These are phyloP conservation scores for Aurantiochytrium sp. DNA, from an alignment of 108 stramenopile genomes.

Conservation along the genomic window DNA sequence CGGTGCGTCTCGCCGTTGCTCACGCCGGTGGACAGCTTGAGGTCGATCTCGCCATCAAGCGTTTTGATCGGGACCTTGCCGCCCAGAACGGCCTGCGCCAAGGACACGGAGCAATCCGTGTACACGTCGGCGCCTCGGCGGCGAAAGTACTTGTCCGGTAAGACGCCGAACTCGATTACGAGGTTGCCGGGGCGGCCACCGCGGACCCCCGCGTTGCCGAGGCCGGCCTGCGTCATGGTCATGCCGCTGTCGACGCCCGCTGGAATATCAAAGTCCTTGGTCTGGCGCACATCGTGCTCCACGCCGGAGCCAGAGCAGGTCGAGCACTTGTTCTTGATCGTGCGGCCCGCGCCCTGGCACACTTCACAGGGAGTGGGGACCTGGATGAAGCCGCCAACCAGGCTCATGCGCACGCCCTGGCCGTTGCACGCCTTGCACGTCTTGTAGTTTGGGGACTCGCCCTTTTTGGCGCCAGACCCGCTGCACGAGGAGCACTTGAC, in stretches of 20 bases:
- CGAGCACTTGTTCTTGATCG: conserved; percentile 3
- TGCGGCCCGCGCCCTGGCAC: neutral
- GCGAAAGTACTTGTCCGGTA: conserved; percentile 78
- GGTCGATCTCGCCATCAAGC: conserved; percentile 84
- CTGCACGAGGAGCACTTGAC: conserved; percentile 44
- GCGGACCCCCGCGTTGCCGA: conserved; percentile 84
- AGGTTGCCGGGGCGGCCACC: conserved; percentile 81
- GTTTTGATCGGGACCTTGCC: conserved; percentile 89
- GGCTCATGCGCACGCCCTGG: neutral
- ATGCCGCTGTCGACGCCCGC: conserved; percentile 89
- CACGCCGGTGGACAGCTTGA: conserved; percentile 84
- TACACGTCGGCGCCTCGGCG: conserved; percentile 69
- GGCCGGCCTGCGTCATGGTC: conserved; percentile 74
- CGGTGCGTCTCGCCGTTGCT: conserved; percentile 83
- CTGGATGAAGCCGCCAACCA: conserved; percentile 18
- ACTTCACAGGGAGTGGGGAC: neutral
- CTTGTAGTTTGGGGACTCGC: conserved; percentile 22
- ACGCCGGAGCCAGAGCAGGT: conserved; percentile 50
- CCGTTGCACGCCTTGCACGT: conserved; percentile 36
- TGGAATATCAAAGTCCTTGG: conserved; percentile 78
- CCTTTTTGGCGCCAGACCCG: conserved; percentile 13
- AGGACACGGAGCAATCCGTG: conserved; percentile 72
- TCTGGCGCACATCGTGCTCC: conserved; percentile 68
- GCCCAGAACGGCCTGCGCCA: conserved; percentile 80
- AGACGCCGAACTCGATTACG: conserved; percentile 77